These are phyloP conservation scores for Nicotiana tomentosiformis DNA, from an alignment of 257 asterid species.

Conservation along the genomic window DNA sequence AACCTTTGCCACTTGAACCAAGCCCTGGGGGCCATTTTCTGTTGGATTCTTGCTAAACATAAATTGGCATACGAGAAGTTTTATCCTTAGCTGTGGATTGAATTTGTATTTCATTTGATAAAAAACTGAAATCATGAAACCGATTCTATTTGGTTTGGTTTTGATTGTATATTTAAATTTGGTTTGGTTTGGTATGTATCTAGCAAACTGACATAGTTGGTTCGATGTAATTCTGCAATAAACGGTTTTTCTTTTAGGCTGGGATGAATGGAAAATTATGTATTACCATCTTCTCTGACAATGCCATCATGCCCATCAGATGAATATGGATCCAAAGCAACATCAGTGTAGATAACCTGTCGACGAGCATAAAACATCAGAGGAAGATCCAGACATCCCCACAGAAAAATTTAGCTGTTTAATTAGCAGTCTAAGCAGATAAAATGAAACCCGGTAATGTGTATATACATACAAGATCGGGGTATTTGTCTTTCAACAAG, in stretches of 20 bases:
- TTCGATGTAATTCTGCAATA: background rate
- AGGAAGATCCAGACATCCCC: constrained; percentile 4
- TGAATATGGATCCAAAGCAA: constrained; percentile 94
- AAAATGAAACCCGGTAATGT: background rate
- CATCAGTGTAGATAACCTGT: constrained; percentile 88
- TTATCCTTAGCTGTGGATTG: background rate
- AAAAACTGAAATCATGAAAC: background rate
- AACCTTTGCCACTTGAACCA: too few relatives aligned
- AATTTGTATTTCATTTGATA: background rate
- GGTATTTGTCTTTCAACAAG: constrained; percentile 83
- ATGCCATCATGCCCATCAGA: constrained; percentile 99
- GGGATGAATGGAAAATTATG: background rate
- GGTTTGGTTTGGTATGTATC: background rate
- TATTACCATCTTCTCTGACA: constrained; percentile 93
- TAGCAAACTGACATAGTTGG: background rate
- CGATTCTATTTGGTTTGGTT: background rate
- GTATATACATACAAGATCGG: constrained; percentile 73
- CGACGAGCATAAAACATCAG: constrained; percentile 2
- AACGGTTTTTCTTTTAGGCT: background rate
- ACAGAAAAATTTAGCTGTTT: constrained; percentile 1
- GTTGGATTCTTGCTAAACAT: background rate
- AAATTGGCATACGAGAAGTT: background rate
- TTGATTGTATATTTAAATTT: background rate
- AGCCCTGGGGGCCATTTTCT: background rate
- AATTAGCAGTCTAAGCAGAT: background rate